Evolutionary conservation across 2,329 filamentous ascomycete genomes (phyloP).

Genomic region (Clathrospora elynae): DNA sequence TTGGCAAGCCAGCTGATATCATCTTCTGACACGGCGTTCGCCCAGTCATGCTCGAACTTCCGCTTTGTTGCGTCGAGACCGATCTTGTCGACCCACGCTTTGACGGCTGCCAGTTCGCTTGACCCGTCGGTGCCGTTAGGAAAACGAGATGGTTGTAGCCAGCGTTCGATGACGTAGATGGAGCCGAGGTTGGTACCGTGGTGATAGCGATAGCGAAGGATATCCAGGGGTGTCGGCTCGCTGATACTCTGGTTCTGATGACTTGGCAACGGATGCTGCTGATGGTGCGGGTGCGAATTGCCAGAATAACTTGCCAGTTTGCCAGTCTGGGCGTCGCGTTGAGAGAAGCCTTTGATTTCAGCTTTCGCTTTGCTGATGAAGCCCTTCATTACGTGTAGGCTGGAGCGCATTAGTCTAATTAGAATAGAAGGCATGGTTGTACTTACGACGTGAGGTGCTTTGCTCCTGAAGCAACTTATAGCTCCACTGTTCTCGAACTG

Average conservation of each 20-base stretch:
- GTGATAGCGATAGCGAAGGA: constrained; percentile 63
- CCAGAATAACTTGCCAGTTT: background rate
- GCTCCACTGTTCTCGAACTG: no score
- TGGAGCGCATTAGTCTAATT: constrained; percentile 14
- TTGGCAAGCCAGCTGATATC: constrained; percentile 61
- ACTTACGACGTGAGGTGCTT: background rate
- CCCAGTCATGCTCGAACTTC: constrained; percentile 62
- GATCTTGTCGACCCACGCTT: constrained; percentile 52
- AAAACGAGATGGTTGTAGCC: constrained; percentile 60
- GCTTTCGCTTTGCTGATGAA: constrained; percentile 39
- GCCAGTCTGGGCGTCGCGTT: constrained; percentile 5
- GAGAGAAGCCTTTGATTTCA: constrained; percentile 23
- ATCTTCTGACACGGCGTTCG: constrained; percentile 54
- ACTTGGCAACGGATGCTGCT: constrained; percentile 4
- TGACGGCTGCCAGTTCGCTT: constrained; percentile 60
- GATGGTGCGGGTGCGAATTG: constrained; percentile 4
- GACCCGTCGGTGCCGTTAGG: constrained; percentile 49
- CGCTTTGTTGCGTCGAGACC: constrained; percentile 56
- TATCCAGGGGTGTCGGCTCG: constrained; percentile 47
- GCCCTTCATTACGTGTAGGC: constrained; percentile 29
- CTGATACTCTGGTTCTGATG: constrained; percentile 41
- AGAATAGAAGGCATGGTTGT: constrained; percentile 5
- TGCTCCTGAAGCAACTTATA: no score
- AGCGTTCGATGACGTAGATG: constrained; percentile 65
- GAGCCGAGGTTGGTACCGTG: constrained; percentile 65